Base-by-base conservation (phyloP, 2,329 filamentous ascomycete species). In the Phyllachora maydis region DNA sequence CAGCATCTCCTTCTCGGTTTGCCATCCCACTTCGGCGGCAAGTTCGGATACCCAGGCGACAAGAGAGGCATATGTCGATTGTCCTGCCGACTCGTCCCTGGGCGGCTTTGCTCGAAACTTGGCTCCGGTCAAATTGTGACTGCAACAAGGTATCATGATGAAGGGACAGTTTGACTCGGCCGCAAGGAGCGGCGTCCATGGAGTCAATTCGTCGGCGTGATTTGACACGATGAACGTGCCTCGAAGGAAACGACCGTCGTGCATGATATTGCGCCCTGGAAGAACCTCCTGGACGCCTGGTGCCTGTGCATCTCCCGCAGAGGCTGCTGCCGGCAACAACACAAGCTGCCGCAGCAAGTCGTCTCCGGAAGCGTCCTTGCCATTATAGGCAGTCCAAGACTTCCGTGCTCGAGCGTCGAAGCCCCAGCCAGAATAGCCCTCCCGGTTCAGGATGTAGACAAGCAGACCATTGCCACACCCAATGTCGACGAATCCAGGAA, bases 151-250 rank as follows among this genome's bases (percentile, higher is more conserved):
- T 21, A 98, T 92, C 35, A 78, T 76, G 30, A 98, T 67, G 45
- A 93, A 98, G 0, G 82, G 75, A 8, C 74, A 75, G 3, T 64
- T 50, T 0, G 74, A 82, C 2, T 81, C 52, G 5, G 67, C 65
- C 1, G 79, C 83, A 19, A 98, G 64, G 11, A 95, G 61, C 0
- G 88, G 88, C 0, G 88, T 95, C 88, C 88, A 98, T 1, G 79
- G 68, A 0, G 88, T 98, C 9, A 98, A 61, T 49, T 98, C 83
- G 42, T 98, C 88, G 8, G 85, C 85, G 44, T 98, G 88, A 41
- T 98, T 98, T 23, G 82, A 91, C 32, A 98, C 75, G 37, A 98
- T 81, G 46, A 98, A 98, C 0, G 81, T 90, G 14, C 68, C 67
- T 10, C 46, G 42, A 0, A 66, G 57, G 38, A 95, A 92, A 7